These are phyloP conservation scores for Citrus maxima DNA, from an alignment of 345 rosid genomes.

Conservation along the genomic window DNA sequence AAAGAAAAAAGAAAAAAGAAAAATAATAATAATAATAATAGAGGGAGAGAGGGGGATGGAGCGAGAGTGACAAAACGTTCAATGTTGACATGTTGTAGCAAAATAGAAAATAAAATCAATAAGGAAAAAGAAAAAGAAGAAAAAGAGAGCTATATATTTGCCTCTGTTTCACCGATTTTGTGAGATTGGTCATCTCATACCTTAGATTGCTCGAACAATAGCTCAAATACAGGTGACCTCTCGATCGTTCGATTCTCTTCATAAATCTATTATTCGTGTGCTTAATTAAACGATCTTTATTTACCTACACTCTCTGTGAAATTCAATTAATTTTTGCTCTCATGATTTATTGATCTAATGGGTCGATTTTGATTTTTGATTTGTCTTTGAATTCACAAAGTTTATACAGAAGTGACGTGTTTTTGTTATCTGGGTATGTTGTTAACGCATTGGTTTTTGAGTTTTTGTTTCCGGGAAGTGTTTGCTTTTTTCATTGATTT, in stretches of 20 bases:
- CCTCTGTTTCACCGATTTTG: constrained; percentile 15
- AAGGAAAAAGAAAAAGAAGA: neutral
- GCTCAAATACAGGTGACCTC: constrained; percentile 30
- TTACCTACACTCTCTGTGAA: neutral
- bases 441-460: constrained; percentile 18
- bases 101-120: neutral
- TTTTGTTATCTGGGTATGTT: constrained; percentile 21
- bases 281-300: constrained; percentile 19
- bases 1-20: neutral
- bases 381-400: constrained; percentile 4
- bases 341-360: constrained; percentile 21
- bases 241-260: constrained; percentile 22
- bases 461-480: constrained; percentile 3
- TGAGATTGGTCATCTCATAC: constrained; percentile 24
- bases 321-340: neutral
- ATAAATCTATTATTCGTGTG: constrained; percentile 5
- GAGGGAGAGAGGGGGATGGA: neutral
- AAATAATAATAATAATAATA: neutral
- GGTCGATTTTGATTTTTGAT: constrained; percentile 15
- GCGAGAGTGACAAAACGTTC: constrained; percentile 3
- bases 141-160: constrained; percentile 7
- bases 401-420: neutral
- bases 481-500: constrained; percentile 10
- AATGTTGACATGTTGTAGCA: neutral
- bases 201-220: constrained; percentile 30